Evolutionary conservation across 2,329 filamentous ascomycete species (phyloP).

Genomic region (Didymosphaeria variabile): DNA sequence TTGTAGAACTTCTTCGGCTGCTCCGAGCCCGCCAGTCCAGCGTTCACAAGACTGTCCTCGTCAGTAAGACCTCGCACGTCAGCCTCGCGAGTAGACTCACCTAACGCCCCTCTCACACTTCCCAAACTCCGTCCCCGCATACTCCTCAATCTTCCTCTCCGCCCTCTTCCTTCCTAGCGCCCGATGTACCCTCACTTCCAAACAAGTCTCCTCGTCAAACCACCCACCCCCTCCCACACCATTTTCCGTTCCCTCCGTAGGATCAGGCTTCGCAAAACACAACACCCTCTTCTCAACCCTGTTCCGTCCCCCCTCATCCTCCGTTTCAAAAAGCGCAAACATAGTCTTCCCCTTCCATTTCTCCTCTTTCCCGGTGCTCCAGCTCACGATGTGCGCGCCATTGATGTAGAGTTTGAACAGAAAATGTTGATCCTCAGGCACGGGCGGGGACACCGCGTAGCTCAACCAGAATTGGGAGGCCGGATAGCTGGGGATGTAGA

Average conservation of each 20-base stretch:
- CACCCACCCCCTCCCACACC: constrained; percentile 22
- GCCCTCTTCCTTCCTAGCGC: constrained; percentile 52
- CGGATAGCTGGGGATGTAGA: constrained; percentile 47
- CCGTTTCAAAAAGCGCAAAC: constrained; percentile 54
- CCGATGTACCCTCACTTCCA: constrained; percentile 56
- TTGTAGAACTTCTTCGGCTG: constrained; percentile 58
- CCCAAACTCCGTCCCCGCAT: constrained; percentile 30
- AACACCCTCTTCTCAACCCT: constrained; percentile 54
- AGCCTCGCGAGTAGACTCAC: constrained; percentile 31
- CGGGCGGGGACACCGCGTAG: constrained; percentile 46
- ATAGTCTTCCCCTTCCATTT: constrained; percentile 56
- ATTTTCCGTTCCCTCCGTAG: constrained; percentile 16
- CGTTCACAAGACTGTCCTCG: constrained; percentile 45
- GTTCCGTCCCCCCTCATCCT: constrained; percentile 38
- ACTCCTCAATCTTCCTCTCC: constrained; percentile 38
- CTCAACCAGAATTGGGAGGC: constrained; percentile 56
- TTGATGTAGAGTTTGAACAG: constrained; percentile 59
- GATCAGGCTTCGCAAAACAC: constrained; percentile 43
- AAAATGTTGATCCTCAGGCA: constrained; percentile 46
- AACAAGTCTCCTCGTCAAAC: constrained; percentile 37
- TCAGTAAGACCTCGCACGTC: constrained; percentile 22
- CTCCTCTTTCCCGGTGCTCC: constrained; percentile 55
- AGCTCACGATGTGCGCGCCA: constrained; percentile 51
- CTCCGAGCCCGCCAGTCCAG: constrained; percentile 48
- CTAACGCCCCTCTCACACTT: constrained; percentile 34